These are phyloP conservation scores for Boletus pseudo-olivaceus DNA, from an alignment of 768 basidiomycete species.

Conservation along the genomic window DNA sequence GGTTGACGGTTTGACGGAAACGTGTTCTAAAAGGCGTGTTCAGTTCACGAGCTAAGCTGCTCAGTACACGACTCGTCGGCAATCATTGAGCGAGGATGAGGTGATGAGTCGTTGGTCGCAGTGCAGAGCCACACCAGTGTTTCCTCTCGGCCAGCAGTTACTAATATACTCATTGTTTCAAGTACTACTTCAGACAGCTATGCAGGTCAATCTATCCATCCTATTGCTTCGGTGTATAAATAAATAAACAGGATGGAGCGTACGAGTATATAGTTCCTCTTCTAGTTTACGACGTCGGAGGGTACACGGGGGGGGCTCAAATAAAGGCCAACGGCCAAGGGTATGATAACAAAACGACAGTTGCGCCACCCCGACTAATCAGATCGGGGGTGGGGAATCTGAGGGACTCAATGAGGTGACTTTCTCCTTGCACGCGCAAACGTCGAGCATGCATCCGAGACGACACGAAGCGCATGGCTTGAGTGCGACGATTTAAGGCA, in stretches of 20 bases:
- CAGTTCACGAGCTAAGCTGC: too few species aligned
- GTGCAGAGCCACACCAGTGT: too few species aligned
- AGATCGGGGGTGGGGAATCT: background rate
- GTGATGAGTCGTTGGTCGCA: too few species aligned
- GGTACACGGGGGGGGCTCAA: background rate
- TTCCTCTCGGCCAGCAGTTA: too few species aligned
- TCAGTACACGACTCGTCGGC: too few species aligned
- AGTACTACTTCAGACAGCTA: background rate
- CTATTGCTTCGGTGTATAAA: background rate
- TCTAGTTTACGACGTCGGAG: background rate
- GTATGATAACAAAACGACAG: background rate
- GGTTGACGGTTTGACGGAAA: too few species aligned
- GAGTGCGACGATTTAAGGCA: constrained; percentile 10
- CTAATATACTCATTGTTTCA: background rate
- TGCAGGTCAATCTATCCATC: background rate
- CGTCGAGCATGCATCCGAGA: constrained; percentile 25
- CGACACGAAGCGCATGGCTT: constrained; percentile 22
- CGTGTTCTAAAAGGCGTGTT: too few species aligned
- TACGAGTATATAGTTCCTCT: background rate
- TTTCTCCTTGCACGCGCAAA: constrained; percentile 15
- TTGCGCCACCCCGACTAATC: background rate
- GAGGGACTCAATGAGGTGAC: constrained; percentile 1
- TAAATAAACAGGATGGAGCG: background rate
- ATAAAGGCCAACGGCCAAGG: background rate
- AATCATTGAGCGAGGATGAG: too few species aligned